A percentile compares a stretch with the other conserved stretches of the same genome.
Evolutionary conservation across 208 protist genomes (phyloP).

Genomic region (Leishmania arabica): DNA sequence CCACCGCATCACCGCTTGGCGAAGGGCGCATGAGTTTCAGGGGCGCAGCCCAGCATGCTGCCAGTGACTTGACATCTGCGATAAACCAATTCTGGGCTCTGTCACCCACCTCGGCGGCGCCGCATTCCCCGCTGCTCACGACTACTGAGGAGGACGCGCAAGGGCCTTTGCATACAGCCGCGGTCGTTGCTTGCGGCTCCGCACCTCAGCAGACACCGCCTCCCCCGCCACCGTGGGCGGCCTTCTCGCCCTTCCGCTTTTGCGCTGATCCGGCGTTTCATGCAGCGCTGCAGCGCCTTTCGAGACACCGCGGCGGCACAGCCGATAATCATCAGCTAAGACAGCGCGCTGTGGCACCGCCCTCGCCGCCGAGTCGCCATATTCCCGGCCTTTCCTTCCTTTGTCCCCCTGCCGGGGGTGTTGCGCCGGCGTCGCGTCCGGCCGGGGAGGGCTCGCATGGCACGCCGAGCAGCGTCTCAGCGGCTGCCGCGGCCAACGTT

Average conservation of each 20-base stretch:
- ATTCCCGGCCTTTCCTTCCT: too few species aligned
- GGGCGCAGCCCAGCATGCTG: background rate
- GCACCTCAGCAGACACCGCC: background rate
- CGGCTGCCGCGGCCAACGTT: background rate
- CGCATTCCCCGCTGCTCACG: background rate
- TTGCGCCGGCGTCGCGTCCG: background rate
- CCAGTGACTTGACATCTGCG: background rate
- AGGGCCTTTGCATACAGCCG: background rate
- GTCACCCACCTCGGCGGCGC: background rate
- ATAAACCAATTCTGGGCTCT: conserved; percentile 2
- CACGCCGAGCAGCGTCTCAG: background rate
- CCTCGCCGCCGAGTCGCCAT: background rate
- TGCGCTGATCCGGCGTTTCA: conserved; percentile 21
- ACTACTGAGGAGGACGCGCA: background rate
- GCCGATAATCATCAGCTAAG: background rate
- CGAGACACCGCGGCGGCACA: background rate
- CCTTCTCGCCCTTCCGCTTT: conserved; percentile 35
- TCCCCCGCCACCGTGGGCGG: conserved; percentile 13
- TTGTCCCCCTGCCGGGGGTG: background rate
- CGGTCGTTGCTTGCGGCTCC: background rate
- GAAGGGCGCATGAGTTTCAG: background rate
- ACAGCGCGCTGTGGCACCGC: background rate
- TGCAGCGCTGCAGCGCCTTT: conserved; percentile 9
- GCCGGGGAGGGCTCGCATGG: background rate
- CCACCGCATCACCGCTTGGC: background rate